These are phyloP conservation scores for Linum trigynum DNA, from an alignment of 345 rosid species.

Conservation along the genomic window DNA sequence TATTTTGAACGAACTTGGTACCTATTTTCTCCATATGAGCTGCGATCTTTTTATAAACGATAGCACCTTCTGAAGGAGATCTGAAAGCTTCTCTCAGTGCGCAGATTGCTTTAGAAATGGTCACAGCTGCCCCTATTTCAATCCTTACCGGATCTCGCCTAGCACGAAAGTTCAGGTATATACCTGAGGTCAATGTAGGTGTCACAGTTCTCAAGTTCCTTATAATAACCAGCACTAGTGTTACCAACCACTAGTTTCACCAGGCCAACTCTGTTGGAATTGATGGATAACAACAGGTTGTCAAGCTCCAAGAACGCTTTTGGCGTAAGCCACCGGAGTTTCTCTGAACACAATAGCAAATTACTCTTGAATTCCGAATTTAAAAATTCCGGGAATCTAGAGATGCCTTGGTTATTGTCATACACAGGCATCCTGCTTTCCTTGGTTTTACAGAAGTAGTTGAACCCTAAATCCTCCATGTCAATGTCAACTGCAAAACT, in stretches of 20 bases:
- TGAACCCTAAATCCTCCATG: constrained; percentile 80
- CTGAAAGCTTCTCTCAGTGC: constrained; percentile 36
- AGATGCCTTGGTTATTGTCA: constrained; percentile 14
- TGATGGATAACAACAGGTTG: constrained; percentile 21
- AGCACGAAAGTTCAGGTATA: constrained; percentile 46
- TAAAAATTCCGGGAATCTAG: constrained; percentile 55
- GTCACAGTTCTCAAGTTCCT: constrained; percentile 36
- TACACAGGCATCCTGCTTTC: constrained; percentile 41
- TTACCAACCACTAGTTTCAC: constrained; percentile 63
- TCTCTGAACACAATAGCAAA: constrained; percentile 30
- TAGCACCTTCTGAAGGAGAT: constrained; percentile 14
- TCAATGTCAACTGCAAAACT: constrained; percentile 78
- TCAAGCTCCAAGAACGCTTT: constrained; percentile 39
- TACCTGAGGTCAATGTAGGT: constrained; percentile 57
- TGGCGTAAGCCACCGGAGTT: constrained; percentile 44
- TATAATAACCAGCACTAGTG: constrained; percentile 66
- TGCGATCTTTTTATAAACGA: constrained; percentile 41
- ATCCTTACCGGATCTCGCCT: constrained; percentile 37
- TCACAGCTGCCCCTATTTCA: constrained; percentile 70
- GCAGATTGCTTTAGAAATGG: constrained; percentile 59
- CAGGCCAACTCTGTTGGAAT: constrained; percentile 9
- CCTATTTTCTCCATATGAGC: constrained; percentile 70
- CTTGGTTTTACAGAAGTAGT: constrained; percentile 58
- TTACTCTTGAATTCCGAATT: constrained; percentile 30
- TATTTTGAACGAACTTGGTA: constrained; percentile 44